phyloP scores from a whole-genome alignment of 257 asterid species.

The Fraxinus pennsylvanica region DNA sequence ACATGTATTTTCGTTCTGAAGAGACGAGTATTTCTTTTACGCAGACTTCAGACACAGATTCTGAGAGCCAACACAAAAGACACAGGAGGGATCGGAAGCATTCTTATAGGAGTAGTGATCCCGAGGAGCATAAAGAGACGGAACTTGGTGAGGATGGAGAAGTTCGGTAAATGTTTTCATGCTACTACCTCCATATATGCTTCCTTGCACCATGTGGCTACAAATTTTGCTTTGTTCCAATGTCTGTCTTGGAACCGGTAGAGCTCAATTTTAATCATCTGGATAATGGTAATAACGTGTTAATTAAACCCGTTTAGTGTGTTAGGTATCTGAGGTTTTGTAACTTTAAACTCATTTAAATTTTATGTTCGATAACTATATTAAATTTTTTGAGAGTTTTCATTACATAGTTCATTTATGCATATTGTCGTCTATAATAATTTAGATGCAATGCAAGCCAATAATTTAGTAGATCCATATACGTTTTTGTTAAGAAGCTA shows the following conservation, averaged over 20 bases:
- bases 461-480: too few relatives aligned
- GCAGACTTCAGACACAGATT: constrained; percentile 39
- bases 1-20: background rate
- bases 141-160: constrained; percentile 56
- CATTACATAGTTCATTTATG: too few relatives aligned
- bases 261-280: background rate
- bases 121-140: constrained; percentile 30
- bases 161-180: constrained; percentile 30
- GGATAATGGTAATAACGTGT: background rate
- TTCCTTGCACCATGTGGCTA: background rate
- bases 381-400: background rate
- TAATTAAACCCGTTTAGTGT: background rate
- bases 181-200: background rate
- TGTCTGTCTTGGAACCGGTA: too few relatives aligned
- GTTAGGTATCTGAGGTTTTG: background rate
- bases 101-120: constrained; percentile 31
- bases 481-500: too few relatives aligned
- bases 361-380: background rate
- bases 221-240: too few relatives aligned
- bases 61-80: constrained; percentile 57
- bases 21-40: constrained; percentile 7
- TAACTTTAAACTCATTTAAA: background rate
- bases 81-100: constrained; percentile 49
- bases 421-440: too few relatives aligned
- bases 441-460: too few relatives aligned